Evolutionary conservation across 768 basidiomycete species (phyloP).

Genomic region (Macrocybe gigantea): DNA sequence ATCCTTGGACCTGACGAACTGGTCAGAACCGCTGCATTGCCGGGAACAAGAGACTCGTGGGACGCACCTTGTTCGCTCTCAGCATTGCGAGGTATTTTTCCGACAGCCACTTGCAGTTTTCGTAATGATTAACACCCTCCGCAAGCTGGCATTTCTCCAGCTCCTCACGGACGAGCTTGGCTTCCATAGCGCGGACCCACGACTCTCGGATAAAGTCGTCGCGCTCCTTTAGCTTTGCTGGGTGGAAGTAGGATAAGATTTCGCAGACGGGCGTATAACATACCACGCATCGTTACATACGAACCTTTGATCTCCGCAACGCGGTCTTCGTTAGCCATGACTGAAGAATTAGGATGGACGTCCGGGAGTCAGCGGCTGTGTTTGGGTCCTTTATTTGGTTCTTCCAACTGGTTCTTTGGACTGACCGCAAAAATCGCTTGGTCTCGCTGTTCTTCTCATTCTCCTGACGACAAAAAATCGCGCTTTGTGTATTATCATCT

Average conservation of each 20-base stretch:
- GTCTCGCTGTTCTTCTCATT: no score
- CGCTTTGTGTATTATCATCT: no score
- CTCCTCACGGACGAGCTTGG: constrained; percentile 81
- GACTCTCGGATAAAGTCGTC: constrained; percentile 82
- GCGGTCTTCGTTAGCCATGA: no score
- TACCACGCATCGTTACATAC: constrained; percentile 1
- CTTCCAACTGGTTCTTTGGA: no score
- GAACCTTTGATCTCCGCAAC: constrained; percentile 48
- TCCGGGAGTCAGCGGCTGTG: no score
- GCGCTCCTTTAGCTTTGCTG: constrained; percentile 62
- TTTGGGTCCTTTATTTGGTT: no score
- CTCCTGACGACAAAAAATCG: no score
- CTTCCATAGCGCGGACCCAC: constrained; percentile 94
- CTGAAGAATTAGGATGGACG: no score
- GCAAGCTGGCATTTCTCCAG: constrained; percentile 83
- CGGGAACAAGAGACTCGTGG: background rate
- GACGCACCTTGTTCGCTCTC: constrained; percentile 68
- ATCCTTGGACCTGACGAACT: constrained; percentile 69
- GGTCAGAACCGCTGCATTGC: background rate
- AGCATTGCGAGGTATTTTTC: constrained; percentile 81
- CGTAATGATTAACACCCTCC: constrained; percentile 90
- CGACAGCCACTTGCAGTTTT: constrained; percentile 82
- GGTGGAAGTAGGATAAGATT: background rate
- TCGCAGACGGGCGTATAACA: background rate
- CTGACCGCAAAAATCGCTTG: no score